phyloP scores from a whole-genome alignment of 2,329 filamentous ascomycete species.

The Colletotrichum chlorophyti region DNA sequence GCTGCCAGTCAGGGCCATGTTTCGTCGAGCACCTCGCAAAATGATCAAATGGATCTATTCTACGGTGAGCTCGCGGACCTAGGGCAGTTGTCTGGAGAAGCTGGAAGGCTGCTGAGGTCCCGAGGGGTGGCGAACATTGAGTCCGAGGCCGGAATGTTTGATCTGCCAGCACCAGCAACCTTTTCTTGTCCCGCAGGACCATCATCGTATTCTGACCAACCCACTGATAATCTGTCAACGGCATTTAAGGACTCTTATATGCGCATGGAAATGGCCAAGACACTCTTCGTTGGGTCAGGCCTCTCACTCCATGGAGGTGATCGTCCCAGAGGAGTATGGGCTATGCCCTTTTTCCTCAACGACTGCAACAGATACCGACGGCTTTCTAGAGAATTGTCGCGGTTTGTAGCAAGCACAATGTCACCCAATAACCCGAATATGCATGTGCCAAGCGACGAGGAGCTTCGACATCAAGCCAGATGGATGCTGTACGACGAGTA shows the following conservation, averaged over 20 bases:
- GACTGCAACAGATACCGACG: constrained; percentile 35
- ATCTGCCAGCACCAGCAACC: too few species aligned
- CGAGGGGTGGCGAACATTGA: too few species aligned
- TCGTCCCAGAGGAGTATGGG: background rate
- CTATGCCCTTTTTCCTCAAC: constrained; percentile 30
- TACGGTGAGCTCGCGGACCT: background rate
- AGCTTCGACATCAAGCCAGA: constrained; percentile 41
- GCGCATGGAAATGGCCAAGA: constrained; percentile 2
- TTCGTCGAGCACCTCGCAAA: too few species aligned
- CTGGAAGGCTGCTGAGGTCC: background rate
- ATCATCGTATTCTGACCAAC: background rate
- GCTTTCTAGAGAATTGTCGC: constrained; percentile 31
- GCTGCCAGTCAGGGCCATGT: too few species aligned
- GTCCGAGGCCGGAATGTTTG: too few species aligned
- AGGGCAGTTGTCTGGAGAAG: background rate
- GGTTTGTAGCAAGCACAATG: constrained; percentile 37
- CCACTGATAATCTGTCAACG: background rate
- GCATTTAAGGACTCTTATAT: constrained; percentile 2
- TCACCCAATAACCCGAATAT: constrained; percentile 38
- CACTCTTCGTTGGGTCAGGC: constrained; percentile 1
- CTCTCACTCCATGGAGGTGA: background rate
- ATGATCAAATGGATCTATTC: background rate
- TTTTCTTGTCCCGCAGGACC: too few species aligned
- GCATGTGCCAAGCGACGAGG: constrained; percentile 41
- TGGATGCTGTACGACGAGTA: constrained; percentile 40